Conservation (phyloP, 345 rosid species). For the Odontarrhena argentea region DNA sequence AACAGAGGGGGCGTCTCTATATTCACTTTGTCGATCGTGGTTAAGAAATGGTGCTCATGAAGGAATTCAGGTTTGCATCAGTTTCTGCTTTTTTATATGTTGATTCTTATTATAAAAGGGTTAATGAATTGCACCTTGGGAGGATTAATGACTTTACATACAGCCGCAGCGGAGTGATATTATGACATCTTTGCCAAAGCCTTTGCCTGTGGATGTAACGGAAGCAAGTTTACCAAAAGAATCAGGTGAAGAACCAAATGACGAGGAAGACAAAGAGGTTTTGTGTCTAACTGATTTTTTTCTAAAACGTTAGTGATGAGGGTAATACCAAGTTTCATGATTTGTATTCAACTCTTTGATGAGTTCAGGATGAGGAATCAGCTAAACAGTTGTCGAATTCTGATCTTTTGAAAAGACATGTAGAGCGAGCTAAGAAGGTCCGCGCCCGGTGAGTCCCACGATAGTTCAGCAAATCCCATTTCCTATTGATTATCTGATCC, state of each 20-base stretch:
- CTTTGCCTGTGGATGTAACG: slow-evolving; percentile 53
- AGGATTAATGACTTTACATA: slow-evolving; percentile 17
- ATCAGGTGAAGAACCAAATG: slow-evolving; percentile 44
- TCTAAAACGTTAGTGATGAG: neutral
- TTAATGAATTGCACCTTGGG: slow-evolving; percentile 13
- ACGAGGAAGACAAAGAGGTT: slow-evolving; percentile 60
- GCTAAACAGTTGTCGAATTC: slow-evolving; percentile 55
- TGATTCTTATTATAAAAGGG: neutral
- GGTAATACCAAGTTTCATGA: slow-evolving; percentile 1
- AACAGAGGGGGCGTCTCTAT: slow-evolving; percentile 76
- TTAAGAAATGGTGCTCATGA: slow-evolving; percentile 81
- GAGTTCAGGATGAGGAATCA: slow-evolving; percentile 59
- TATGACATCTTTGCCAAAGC: slow-evolving; percentile 71
- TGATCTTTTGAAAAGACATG: slow-evolving; percentile 73
- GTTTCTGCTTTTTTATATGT: neutral
- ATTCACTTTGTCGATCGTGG: slow-evolving; percentile 91
- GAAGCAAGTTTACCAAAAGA: slow-evolving; percentile 49
- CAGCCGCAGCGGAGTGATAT: slow-evolving; percentile 63
- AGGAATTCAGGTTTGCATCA: slow-evolving; percentile 60
- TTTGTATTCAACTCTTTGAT: slow-evolving; percentile 3
- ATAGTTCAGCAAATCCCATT: slow-evolving; percentile 5
- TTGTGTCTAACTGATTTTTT: slow-evolving; percentile 23
- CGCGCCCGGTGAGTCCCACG: slow-evolving; percentile 60
- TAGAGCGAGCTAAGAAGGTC: slow-evolving; percentile 74
- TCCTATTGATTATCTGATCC: neutral